Evolutionary conservation across 2,329 filamentous ascomycete species (phyloP), one percentile per base, ranked within the genome.

Genomic region (Dothistroma septosporum): DNA sequence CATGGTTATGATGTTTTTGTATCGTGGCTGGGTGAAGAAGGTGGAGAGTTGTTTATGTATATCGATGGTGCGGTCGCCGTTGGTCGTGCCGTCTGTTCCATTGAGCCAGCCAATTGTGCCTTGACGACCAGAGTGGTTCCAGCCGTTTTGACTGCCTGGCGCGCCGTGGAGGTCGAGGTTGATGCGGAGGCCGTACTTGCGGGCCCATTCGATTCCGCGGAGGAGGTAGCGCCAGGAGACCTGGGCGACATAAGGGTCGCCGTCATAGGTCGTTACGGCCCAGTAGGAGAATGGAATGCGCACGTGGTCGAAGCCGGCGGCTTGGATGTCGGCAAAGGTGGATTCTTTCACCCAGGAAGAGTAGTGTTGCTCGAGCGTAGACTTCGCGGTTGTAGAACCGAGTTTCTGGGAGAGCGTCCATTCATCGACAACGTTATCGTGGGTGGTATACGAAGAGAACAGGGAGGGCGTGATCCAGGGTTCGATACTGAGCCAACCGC

Each of bases 281-380:
- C 94, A 99, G 80, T 99, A 99, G 10, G 89, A 91, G 74, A 88
- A 97, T 0, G 90, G 92, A 57, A 99, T 97, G 58, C 94, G 89
- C n/a, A 99, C 90, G 73, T 99, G 94, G 73, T 99, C 94, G 50
- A 99, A 85, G 0, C 94, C 94, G 1, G 94, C 94, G 44, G 85
- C 87, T 53, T 86, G 86, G 61, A 99, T 97, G 46, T 93, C 89
- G 59, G 82, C 81, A 74, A 97, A 96, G 1, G 90, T 92, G 60
- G 88, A 79, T 72, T 95, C 91, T 0, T 85, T 92, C 48, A 97
- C 86, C 71, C 96, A 99, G 0, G 85, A 85, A 1, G 92, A 87
- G 76, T 99, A 99, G 75, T 99, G 94, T 61, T 90, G 83, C 74
- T 99, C 94, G n/a, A 97, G 77, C 0, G 83, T 88, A 2, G 80